Conservation (phyloP, 305 asterid species). For the Nicotiana rustica region DNA sequence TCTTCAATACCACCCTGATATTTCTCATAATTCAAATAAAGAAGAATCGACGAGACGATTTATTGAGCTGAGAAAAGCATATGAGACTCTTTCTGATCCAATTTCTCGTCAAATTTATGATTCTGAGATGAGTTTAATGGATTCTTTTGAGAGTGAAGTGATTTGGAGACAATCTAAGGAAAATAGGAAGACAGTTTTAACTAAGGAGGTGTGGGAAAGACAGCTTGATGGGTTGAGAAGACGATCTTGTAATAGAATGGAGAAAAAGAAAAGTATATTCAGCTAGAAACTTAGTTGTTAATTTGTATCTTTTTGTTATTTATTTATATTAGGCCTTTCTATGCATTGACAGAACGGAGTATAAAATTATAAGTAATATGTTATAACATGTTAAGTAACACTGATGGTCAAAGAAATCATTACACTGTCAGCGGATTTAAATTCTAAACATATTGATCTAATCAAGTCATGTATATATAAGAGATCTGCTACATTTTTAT, state of each 20-base stretch:
- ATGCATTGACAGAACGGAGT: no score
- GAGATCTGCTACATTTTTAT: no score
- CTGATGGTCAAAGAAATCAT: no score
- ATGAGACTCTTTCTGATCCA: constrained; percentile 60
- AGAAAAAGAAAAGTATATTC: constrained; percentile 20
- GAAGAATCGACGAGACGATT: constrained; percentile 54
- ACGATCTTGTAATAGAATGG: constrained; percentile 46
- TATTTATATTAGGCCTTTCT: no score
- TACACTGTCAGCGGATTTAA: no score
- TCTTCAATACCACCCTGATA: constrained; percentile 61
- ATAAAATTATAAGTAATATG: no score
- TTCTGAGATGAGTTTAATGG: constrained; percentile 41
- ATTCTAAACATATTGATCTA: no score
- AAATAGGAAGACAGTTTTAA: constrained; percentile 8
- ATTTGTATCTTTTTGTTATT: background rate
- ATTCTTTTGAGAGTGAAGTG: constrained; percentile 27
- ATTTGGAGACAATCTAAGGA: background rate
- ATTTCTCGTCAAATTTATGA: constrained; percentile 46
- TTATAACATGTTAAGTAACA: no score
- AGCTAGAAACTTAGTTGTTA: background rate
- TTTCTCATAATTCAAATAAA: constrained; percentile 38
- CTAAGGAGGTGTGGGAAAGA: constrained; percentile 58
- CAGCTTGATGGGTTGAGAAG: constrained; percentile 53
- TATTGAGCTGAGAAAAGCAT: constrained; percentile 52
- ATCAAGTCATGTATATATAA: no score